Conservation (phyloP, 352 stramenopile genomes). For the Phytophthora parvispora region DNA sequence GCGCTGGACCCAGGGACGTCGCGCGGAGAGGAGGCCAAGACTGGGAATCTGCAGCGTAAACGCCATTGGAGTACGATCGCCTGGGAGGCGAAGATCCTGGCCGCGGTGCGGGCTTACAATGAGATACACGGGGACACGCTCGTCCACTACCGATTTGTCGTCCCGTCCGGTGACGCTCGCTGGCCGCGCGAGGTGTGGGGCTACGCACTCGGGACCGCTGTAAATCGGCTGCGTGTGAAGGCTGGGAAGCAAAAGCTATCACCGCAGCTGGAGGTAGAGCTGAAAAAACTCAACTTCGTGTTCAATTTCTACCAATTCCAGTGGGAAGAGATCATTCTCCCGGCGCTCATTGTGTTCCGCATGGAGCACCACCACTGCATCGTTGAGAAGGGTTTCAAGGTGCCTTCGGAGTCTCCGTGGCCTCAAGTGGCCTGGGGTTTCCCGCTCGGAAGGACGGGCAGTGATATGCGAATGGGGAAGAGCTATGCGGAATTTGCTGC, state of each 20-base stretch:
- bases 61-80: too few relatives aligned
- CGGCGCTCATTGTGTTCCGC: slow-evolving; percentile 37
- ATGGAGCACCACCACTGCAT: slow-evolving; percentile 38
- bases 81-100: background rate
- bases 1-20: too few relatives aligned
- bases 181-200: background rate
- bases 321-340: slow-evolving; percentile 24
- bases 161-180: background rate
- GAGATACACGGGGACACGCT: background rate
- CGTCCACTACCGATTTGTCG: background rate
- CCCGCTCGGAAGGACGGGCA: slow-evolving; percentile 44
- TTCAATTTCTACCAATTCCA: background rate
- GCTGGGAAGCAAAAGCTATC: background rate
- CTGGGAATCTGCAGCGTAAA: background rate
- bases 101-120: background rate
- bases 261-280: background rate
- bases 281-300: background rate
- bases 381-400: slow-evolving; percentile 34
- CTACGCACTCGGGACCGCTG: background rate
- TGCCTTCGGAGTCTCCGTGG: slow-evolving; percentile 42
- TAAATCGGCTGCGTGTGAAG: background rate
- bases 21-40: background rate
- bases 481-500: background rate
- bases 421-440: slow-evolving; percentile 37
- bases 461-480: slow-evolving; percentile 31